Conservation (phyloP, 768 basidiomycete genomes). For the Lepiota brunneoincarnata region DNA sequence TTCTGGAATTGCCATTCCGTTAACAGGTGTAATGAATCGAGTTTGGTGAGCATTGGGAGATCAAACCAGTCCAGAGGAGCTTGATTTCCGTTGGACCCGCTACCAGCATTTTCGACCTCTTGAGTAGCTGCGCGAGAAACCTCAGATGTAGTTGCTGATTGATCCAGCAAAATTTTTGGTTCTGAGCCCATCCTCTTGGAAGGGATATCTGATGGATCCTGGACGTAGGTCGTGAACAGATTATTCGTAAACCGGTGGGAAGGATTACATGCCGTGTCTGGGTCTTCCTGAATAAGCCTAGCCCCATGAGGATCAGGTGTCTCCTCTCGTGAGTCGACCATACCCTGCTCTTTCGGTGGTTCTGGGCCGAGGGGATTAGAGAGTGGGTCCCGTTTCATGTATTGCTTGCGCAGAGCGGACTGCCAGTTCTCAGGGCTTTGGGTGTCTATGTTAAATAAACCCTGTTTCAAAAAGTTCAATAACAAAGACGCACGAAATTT, state of each 20-base stretch:
- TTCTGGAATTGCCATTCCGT: conserved; percentile 90
- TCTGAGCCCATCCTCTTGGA: not conserved
- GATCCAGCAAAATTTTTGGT: not conserved
- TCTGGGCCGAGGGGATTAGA: conserved; percentile 73
- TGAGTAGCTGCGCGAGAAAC: conserved; percentile 8
- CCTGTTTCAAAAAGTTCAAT: not conserved
- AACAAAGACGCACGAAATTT: conserved; percentile 58
- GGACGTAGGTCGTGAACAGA: not conserved
- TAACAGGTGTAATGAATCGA: conserved; percentile 71
- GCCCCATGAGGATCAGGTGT: conserved; percentile 1
- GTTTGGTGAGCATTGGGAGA: conserved; percentile 66
- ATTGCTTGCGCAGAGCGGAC: conserved; percentile 71
- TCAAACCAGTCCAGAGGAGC: conserved; percentile 65
- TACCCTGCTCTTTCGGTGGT: conserved; percentile 25
- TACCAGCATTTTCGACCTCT: conserved; percentile 4
- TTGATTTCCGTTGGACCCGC: conserved; percentile 17
- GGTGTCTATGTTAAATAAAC: conserved; percentile 17
- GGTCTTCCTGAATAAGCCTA: conserved; percentile 1
- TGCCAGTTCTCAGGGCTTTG: conserved; percentile 76
- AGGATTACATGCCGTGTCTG: conserved; percentile 3
- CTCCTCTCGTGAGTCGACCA: conserved; percentile 13
- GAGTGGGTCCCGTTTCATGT: conserved; percentile 66
- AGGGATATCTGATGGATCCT: conserved; percentile 7
- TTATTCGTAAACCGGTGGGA: not conserved
- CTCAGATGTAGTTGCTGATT: conserved; percentile 1